Percentiles rank a stretch among this genome's conserved stretches.
phyloP scores from a whole-genome alignment of 164 flowering plant genomes.

The Magnolia kwangsiensis region DNA sequence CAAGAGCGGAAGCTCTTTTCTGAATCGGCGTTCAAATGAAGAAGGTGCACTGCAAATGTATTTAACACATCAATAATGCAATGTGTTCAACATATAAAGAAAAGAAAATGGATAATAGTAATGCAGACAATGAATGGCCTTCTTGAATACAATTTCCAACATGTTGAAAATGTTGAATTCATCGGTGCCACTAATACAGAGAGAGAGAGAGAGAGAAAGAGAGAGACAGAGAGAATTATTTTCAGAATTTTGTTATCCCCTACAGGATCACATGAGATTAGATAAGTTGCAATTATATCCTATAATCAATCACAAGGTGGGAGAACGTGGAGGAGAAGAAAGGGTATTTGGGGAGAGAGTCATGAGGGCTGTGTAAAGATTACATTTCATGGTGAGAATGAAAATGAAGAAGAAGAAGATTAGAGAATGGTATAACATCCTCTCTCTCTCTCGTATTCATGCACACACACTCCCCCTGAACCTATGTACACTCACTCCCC shows the following conservation, averaged over 20 bases:
- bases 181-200: background rate
- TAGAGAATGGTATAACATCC: too few relatives aligned
- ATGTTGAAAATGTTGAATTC: background rate
- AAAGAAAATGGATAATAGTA: background rate
- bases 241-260: background rate
- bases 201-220: too few relatives aligned
- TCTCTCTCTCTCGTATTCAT: too few relatives aligned
- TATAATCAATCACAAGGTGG: too few relatives aligned
- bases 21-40: slow-evolving; percentile 66
- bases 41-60: slow-evolving; percentile 69
- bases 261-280: background rate
- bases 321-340: too few relatives aligned
- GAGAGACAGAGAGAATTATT: too few relatives aligned
- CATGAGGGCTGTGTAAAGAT: too few relatives aligned
- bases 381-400: too few relatives aligned
- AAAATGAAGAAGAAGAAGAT: too few relatives aligned
- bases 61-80: background rate
- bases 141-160: background rate
- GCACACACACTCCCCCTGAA: too few relatives aligned
- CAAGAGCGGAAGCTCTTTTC: slow-evolving; percentile 57
- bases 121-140: background rate
- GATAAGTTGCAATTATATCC: background rate
- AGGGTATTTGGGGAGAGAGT: background rate
- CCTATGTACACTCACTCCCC: too few relatives aligned
- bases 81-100: background rate